These are phyloP conservation scores for Avena insularis DNA, from an alignment of 176 grass and related monocot genomes.

Conservation along the genomic window DNA sequence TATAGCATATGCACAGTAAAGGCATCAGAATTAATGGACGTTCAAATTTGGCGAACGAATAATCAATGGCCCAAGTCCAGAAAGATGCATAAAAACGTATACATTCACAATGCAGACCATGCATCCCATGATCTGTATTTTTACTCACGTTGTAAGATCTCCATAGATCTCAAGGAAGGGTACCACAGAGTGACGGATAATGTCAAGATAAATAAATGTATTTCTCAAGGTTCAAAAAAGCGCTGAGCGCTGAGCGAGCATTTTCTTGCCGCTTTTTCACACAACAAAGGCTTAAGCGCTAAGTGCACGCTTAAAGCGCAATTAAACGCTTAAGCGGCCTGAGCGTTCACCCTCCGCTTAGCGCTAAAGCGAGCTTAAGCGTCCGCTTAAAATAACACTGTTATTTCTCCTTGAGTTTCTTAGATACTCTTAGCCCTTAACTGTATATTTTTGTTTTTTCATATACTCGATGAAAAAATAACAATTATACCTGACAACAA, in stretches of 20 bases:
- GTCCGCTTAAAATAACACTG: too few species aligned
- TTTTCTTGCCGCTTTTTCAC: too few species aligned
- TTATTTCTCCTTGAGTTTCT: background rate
- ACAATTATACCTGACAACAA: background rate
- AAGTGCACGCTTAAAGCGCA: too few species aligned
- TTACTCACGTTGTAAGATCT: conserved; percentile 1
- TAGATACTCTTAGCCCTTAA: background rate
- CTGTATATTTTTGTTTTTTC: conserved; percentile 4
- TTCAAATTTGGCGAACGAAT: background rate
- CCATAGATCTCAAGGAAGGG: background rate
- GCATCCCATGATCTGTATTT: background rate
- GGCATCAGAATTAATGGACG: background rate
- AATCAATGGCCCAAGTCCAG: background rate
- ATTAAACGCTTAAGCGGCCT: too few species aligned
- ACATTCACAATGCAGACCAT: background rate
- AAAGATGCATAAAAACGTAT: background rate
- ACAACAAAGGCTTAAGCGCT: too few species aligned
- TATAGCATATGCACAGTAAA: conserved; percentile 1
- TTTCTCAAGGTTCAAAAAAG: too few species aligned
- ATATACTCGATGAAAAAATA: background rate
- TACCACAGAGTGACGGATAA: background rate
- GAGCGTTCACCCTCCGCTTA: too few species aligned
- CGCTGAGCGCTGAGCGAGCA: too few species aligned
- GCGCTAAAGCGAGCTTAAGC: too few species aligned
- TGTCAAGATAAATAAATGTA: background rate